A percentile compares a stretch with the other conserved stretches of the same genome.
Conservation (phyloP, 2,329 filamentous ascomycete species). For the Phoma herbarum region DNA sequence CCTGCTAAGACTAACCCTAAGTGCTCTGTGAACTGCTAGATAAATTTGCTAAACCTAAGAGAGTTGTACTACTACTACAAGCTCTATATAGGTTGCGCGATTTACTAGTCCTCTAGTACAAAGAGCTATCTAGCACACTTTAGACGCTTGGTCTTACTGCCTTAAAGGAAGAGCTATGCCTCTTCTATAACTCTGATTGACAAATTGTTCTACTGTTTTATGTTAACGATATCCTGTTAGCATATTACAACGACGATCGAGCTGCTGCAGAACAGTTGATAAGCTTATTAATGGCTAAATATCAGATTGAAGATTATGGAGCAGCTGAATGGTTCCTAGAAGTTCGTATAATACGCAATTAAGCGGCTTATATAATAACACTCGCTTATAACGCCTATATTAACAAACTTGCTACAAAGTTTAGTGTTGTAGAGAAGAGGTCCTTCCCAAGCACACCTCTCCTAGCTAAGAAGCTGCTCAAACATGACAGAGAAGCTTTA, state of each 20-base stretch:
- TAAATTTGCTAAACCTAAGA: neutral
- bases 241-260: neutral
- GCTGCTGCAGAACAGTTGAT: neutral
- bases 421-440: neutral
- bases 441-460: neutral
- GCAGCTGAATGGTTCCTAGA: neutral
- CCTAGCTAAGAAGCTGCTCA: neutral
- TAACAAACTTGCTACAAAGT: neutral
- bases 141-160: too few relatives aligned
- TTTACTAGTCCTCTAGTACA: too few relatives aligned
- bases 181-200: too few relatives aligned
- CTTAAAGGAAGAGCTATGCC: too few relatives aligned
- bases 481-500: neutral
- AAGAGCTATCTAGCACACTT: too few relatives aligned
- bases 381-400: neutral
- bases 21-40: neutral
- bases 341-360: neutral
- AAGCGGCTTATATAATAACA: neutral
- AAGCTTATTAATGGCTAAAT: neutral
- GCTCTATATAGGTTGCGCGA: too few relatives aligned
- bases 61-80: too few relatives aligned
- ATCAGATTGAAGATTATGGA: neutral
- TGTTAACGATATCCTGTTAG: neutral
- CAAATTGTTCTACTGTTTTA: too few relatives aligned
- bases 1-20: neutral